Evolutionary conservation across 78 protist species (phyloP), one percentile per base, ranked within the genome.

Genomic region (Polysphondylium violaceum): DNA sequence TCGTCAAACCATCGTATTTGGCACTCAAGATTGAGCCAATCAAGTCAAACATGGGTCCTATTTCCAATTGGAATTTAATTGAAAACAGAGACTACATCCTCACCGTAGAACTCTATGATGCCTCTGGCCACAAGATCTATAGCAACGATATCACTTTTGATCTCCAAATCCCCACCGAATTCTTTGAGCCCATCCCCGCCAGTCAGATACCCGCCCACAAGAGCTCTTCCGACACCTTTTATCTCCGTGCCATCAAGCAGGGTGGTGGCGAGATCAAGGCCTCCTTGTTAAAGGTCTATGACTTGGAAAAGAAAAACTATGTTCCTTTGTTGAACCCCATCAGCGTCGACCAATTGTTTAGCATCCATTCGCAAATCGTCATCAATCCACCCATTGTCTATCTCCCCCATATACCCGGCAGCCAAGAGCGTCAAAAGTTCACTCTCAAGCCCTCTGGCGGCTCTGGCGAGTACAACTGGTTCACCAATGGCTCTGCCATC

Each of bases 51-150:
- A 9, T 67, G 2, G 77, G 77, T 23, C 77, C 77, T 17, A 73
- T 83, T 25, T 29, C 43, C 60, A 83, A 71, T 69, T 83, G 91
- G 91, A 83, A 83, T 69, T 35, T 83, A 8, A 83, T 83, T 58
- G 74, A 83, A 33, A 41, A 35, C 2, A 43, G 76, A 23, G 50
- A 83, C 76, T 83, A 83, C 33, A 83, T 74, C 9, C 25, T 83
- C 11, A 36, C 17, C 2, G 77, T 83, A 8, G 91, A 83, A 64
- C 60, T 83, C 25, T 83, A 69, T 33, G 91, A 83, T 58, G 68
- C 91, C 19, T 51, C 91, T 7, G 91, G 79, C 33, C 91, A 83
- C 35, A 83, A 83, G 53, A 83, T 83, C n/a, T 74, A 83, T 56
- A 69, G 51, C 40, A 58, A 77, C 19, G 91, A 83, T n/a, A 83